A percentile compares a stretch with the other conserved stretches of the same genome.
phyloP scores from a whole-genome alignment of 2,329 filamentous ascomycete species.

The Neonectria hederae region DNA sequence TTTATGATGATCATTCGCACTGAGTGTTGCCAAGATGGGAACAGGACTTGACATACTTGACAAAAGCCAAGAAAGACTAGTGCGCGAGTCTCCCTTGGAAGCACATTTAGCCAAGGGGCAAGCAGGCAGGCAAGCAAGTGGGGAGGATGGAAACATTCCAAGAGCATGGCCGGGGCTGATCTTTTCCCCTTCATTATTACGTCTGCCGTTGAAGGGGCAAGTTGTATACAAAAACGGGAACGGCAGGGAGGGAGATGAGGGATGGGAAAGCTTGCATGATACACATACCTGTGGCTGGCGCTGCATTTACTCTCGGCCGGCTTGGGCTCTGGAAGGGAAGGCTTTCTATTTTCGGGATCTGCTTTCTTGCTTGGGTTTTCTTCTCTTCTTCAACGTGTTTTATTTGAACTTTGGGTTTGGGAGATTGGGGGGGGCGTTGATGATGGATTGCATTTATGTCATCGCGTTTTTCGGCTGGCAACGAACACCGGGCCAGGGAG shows the following conservation, averaged over 20 bases:
- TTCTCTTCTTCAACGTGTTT: neutral
- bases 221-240: neutral
- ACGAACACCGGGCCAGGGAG: neutral
- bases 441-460: neutral
- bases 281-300: constrained; percentile 38
- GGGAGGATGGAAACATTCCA: neutral
- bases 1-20: constrained; percentile 28
- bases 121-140: neutral
- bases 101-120: neutral
- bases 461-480: neutral
- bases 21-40: constrained; percentile 5
- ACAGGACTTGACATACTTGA: neutral
- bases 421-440: constrained; percentile 2
- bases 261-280: constrained; percentile 12
- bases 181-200: neutral
- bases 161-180: neutral
- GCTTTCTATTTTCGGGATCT: neutral
- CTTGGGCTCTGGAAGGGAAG: constrained; percentile 3
- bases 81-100: neutral
- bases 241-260: neutral
- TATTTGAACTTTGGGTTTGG: constrained; percentile 3
- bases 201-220: neutral
- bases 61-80: neutral
- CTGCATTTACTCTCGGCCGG: constrained; percentile 27
- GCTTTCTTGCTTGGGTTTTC: neutral